Evolutionary conservation across 2,329 filamentous ascomycete species (phyloP), one percentile per base, ranked within the genome.

Genomic region (Grosmannia penicillata): DNA sequence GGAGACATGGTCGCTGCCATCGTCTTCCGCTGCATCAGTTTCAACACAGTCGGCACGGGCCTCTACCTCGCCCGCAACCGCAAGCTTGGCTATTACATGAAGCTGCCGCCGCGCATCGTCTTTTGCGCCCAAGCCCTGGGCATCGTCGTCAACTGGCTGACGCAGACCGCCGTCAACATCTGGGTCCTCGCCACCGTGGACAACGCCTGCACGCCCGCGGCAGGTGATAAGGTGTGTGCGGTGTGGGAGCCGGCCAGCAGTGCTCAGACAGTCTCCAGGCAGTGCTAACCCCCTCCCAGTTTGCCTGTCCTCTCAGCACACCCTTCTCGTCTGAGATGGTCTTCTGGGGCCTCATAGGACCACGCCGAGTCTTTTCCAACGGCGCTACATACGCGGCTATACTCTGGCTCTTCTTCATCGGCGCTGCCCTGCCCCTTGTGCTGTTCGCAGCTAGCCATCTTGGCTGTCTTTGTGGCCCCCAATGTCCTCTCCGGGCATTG

Each of bases 271-370:
- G 19, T 4, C 31, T 14, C 13, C 6, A 15, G 3, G 19, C 8
- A 14, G 11, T 15, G 18, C 31, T 33, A 13, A 22, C 31, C 22
- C 9, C 8, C 31, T 33, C 18, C n/a, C 31, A 33, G 23, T 76
- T 75, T 52, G 70, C 60, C 6, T 73, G 68, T 49, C 64, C 68
- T 3, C 61, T 62, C 33, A 65, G 63, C 34, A 63, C 61, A 37
- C 66, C 70, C 38, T 70, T 69, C 57, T 83, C 78, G 58, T 81
- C 74, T 1, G 72, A 73, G 3, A 81, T 76, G 6, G 64, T 82
- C 31, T 71, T 82, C 48, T 82, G 78, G 78, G 79, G 80, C 43
- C 66, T 76, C 37, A 80, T 84, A 43, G 80, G 80, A 1, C 79
- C 80, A 0, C 59, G 63, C 2, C 70, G 78, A 30, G 77, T 84